Base-by-base conservation (phyloP, 2,329 filamentous ascomycete species). In the Aspergillus flavus region DNA sequence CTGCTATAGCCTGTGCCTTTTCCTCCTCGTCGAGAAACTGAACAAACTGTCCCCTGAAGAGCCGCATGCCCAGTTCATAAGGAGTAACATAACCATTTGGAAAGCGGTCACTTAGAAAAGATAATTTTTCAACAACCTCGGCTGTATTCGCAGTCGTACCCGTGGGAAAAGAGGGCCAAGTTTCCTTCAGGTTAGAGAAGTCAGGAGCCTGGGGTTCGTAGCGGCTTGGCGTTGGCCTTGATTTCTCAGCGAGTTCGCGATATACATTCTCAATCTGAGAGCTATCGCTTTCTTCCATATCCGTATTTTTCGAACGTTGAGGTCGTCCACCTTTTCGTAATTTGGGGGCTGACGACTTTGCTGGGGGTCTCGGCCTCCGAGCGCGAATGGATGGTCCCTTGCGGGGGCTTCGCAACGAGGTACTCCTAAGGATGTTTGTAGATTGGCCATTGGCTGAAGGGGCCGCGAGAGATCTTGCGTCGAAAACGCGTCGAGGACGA, bases 141-240 rank as follows among this genome's bases (percentile, higher is more conserved):
- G 72, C 72, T 6, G 70, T 69, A 39, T 68, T 71, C 2, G 71
- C 71, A 6, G 70, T 69, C 9, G 64, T 56, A 41, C 73, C 71
- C 2, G 74, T 75, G 1, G 78, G 77, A 10, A 80, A 62, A 32
- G 77, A 71, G 23, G 78, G 78, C 78, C 78, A 80, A 12, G 77
- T 80, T 32, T 77, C 70, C 57, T 68, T 72, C 59, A 80, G 55
- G 41, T 69, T 73, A 19, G 73, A 70, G 34, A 73, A 66, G 39
- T 71, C 69, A 61, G 77, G 74, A 6, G 72, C 65, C 23, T 72
- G 65, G 16, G 78, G 78, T 48, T 72, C 69, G 59, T 80, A 80
- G 21, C 73, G 75, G 57, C 73, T 68, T 12, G 77, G 73, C 12
- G 64, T 66, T n/a, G 73, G 72, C 6, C 69, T 74, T 9, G 71